A percentile compares a stretch with the other conserved stretches of the same genome.
These are phyloP conservation scores for Hericium erinaceus DNA, from an alignment of 768 basidiomycete species.

Conservation along the genomic window DNA sequence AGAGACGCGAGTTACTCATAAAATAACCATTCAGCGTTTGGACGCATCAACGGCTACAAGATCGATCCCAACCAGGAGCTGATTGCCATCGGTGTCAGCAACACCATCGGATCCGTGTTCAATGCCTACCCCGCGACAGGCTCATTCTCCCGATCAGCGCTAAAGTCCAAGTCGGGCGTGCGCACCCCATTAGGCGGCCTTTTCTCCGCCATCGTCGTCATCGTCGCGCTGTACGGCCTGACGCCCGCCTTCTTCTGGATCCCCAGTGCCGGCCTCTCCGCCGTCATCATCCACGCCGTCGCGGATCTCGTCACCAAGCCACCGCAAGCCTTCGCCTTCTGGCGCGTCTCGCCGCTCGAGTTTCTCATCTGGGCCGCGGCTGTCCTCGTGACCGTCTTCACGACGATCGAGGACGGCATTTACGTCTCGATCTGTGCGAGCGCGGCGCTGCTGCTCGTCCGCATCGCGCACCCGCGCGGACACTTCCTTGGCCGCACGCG, in stretches of 20 bases:
- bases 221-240: conserved; percentile 90
- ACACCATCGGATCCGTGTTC: conserved; percentile 85
- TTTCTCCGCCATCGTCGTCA: conserved; percentile 75
- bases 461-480: conserved; percentile 81
- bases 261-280: conserved; percentile 73
- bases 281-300: conserved; percentile 92
- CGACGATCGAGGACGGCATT: conserved; percentile 89
- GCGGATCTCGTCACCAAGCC: conserved; percentile 84
- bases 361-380: conserved; percentile 83
- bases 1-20: background rate
- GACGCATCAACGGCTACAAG: conserved; percentile 90
- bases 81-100: conserved; percentile 95
- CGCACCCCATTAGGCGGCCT: conserved; percentile 89
- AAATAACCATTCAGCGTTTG: conserved; percentile 55
- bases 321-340: conserved; percentile 75
- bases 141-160: conserved; percentile 95
- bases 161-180: conserved; percentile 96
- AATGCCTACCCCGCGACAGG: conserved; percentile 94
- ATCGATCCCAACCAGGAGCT: conserved; percentile 91
- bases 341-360: conserved; percentile 91
- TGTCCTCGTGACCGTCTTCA: conserved; percentile 85
- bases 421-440: conserved; percentile 82
- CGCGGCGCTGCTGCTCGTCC: conserved; percentile 68
- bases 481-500: conserved; percentile 84
- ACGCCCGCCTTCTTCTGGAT: conserved; percentile 92